These are phyloP conservation scores for Arthrocladium fulminans DNA, from an alignment of 2,329 filamentous ascomycete species.

Conservation along the genomic window DNA sequence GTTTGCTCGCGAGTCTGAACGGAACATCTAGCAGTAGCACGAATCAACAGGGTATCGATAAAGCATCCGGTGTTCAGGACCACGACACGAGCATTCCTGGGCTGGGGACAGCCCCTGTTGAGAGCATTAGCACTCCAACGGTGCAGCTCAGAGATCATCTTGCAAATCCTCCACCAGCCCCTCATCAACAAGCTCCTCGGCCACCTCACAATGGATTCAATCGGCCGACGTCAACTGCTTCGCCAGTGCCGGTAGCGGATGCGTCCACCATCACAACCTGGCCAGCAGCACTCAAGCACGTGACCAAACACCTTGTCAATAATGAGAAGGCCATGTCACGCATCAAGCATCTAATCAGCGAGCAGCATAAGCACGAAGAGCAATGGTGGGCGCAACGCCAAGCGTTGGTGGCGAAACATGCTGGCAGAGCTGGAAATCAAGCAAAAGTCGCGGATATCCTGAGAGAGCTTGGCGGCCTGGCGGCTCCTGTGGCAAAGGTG, in stretches of 20 bases:
- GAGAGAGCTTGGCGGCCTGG: conserved; percentile 25
- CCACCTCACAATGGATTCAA: background rate
- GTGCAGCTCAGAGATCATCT: background rate
- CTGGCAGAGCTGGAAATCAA: conserved; percentile 44
- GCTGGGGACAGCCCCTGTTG: background rate
- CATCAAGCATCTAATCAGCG: conserved; percentile 50
- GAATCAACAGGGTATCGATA: too few species aligned
- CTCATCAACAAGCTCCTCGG: background rate
- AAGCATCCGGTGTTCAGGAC: too few species aligned
- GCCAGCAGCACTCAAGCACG: conserved; percentile 42
- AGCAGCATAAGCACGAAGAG: conserved; percentile 54
- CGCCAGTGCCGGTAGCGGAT: conserved; percentile 25
- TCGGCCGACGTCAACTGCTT: conserved; percentile 1
- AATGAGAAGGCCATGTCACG: conserved; percentile 38
- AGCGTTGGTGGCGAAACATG: conserved; percentile 44
- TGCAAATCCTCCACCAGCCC: background rate
- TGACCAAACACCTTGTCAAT: conserved; percentile 41
- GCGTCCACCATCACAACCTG: conserved; percentile 44
- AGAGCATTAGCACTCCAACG: background rate
- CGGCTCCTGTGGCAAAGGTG: conserved; percentile 8
- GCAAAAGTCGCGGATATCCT: conserved; percentile 47
- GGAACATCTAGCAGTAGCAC: background rate
- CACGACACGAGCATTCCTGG: too few species aligned
- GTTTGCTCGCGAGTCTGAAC: background rate
- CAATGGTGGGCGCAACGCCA: conserved; percentile 51